Base-by-base conservation (phyloP, 1,284 basidiomycete species). In the Golubevia sp. region DNA sequence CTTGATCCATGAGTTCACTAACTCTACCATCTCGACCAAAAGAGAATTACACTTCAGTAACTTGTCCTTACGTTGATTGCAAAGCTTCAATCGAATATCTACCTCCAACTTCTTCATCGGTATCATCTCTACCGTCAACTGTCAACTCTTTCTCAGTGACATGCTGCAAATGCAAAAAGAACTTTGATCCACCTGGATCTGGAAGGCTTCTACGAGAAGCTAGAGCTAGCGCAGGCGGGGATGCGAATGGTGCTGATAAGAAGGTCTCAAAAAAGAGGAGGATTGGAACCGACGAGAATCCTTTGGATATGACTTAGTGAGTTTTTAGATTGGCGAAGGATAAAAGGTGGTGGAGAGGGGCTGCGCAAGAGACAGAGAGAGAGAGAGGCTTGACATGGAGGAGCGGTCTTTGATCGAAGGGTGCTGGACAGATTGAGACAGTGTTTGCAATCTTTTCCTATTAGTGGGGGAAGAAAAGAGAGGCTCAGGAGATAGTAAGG, bases 271-370 rank as follows among this genome's bases (percentile, higher is more conserved):
- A 63, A 27, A 82, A 76, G 62, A 60, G 80, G 11, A 66, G 79
- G 25, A 83, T 83, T 7, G 80, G 80, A 2, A 83, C 80, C 0
- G 80, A 83, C 55, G 77, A 83, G 58, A 71, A 73, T 21, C 80
- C 80, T 23, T 67, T 83, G 55, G 80, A 83, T 49, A 79, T 77
- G 71, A 70, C 70, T 11, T 83, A 76, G 63, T 73, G 49, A 61
- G 70, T 63, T n/a, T n/a, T n/a, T n/a, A n/a, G n/a, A n/a, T n/a
- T n/a, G n/a, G n/a, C n/a, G n/a, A n/a, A n/a, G n/a, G n/a, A n/a
- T n/a, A n/a, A n/a, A n/a, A n/a, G n/a, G n/a, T n/a, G n/a, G n/a
- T n/a, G n/a, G n/a, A n/a, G n/a, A n/a, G n/a, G n/a, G n/a, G n/a
- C n/a, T n/a, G n/a, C n/a, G n/a, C n/a, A n/a, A n/a, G n/a, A n/a